Percentiles rank a stretch among this genome's conserved stretches.
Evolutionary conservation across 192 early-diverging fungal genomes (phyloP).

Genomic region (Linnemannia zychae): DNA sequence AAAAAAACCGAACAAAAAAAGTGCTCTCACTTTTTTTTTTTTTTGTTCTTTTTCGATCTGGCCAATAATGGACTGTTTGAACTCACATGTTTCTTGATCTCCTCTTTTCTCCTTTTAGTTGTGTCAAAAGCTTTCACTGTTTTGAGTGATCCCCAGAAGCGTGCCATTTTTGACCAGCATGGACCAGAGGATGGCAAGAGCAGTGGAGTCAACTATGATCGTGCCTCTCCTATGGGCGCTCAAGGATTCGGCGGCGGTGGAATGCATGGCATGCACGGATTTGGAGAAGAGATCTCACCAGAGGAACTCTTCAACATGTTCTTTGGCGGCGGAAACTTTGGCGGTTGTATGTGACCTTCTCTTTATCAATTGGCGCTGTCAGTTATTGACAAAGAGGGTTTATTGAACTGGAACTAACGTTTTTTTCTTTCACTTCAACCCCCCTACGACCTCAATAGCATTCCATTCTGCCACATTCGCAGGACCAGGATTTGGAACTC

Average conservation of each 20-base stretch:
- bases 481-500: conserved; percentile 75
- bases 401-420: no score
- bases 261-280: conserved; percentile 34
- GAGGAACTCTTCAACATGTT: conserved; percentile 99
- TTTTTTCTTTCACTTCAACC: background rate
- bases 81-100: background rate
- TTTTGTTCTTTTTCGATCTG: conserved; percentile 7
- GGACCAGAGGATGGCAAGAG: conserved; percentile 81
- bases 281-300: conserved; percentile 83
- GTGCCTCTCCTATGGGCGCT: conserved; percentile 36
- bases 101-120: conserved; percentile 58
- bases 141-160: conserved; percentile 88
- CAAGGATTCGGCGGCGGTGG: conserved; percentile 59
- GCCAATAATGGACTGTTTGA: background rate
- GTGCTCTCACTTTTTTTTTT: conserved; percentile 6
- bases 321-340: conserved; percentile 80
- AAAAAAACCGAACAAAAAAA: background rate
- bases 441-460: conserved; percentile 20
- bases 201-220: conserved; percentile 50
- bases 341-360: conserved; percentile 48
- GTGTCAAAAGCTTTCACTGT: conserved; percentile 94
- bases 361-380: background rate
- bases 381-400: conserved; percentile 15
- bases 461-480: conserved; percentile 71
- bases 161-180: conserved; percentile 87